Evolutionary conservation across 2,329 filamentous ascomycete genomes (phyloP).

Genomic region (Aspergillus sp.): DNA sequence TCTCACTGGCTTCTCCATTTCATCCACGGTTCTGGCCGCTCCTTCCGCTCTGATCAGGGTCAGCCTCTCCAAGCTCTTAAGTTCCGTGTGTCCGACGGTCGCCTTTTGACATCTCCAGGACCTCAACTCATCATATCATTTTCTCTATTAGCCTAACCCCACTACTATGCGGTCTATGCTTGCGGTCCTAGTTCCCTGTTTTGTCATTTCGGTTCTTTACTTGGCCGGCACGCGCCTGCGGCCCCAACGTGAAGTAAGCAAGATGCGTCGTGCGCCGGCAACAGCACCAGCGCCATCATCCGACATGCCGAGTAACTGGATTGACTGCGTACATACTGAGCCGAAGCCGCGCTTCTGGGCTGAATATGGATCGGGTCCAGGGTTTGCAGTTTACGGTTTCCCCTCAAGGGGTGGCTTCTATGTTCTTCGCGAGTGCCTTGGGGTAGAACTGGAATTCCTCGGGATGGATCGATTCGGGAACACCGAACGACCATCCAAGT

Average conservation of each 20-base stretch:
- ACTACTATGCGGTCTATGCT: background rate
- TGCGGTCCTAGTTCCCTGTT: background rate
- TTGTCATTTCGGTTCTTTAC: background rate
- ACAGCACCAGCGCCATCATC: background rate
- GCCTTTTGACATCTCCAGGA: background rate
- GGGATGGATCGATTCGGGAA: slow-evolving; percentile 12
- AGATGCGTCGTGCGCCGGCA: background rate
- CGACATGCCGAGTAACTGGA: background rate
- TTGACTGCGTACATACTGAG: background rate
- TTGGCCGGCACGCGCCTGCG: background rate
- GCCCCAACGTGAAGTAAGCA: background rate
- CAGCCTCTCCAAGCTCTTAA: background rate
- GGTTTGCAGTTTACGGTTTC: slow-evolving; percentile 5
- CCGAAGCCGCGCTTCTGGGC: background rate
- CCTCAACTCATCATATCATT: background rate
- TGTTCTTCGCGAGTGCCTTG: background rate
- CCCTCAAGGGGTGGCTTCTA: slow-evolving; percentile 17
- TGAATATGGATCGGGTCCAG: background rate
- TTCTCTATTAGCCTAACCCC: background rate
- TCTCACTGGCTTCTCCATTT: background rate
- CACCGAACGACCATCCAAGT: background rate
- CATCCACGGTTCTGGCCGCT: background rate
- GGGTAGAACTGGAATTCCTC: slow-evolving; percentile 17
- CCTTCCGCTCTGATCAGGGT: background rate
- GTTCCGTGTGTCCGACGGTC: background rate